Evolutionary conservation across 768 basidiomycete species (phyloP).

Genomic region (Zangia roseola): DNA sequence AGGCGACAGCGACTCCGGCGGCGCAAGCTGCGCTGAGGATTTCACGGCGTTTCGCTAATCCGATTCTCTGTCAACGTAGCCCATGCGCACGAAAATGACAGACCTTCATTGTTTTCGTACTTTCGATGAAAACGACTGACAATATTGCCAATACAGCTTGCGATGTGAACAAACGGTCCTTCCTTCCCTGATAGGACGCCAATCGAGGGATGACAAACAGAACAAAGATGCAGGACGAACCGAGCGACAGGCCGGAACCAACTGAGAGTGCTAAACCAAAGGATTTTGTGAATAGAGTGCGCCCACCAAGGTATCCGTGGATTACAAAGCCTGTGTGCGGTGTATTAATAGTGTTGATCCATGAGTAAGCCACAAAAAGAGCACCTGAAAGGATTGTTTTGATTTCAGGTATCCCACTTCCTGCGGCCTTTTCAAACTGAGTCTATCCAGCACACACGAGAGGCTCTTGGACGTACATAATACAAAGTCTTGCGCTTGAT

Average conservation of each 20-base stretch:
- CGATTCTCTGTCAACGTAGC: background rate
- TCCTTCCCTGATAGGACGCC: conserved; percentile 50
- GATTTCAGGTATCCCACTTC: conserved; percentile 95
- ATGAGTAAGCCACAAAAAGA: background rate
- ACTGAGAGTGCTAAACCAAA: conserved; percentile 89
- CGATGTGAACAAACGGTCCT: conserved; percentile 88
- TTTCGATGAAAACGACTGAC: conserved; percentile 81
- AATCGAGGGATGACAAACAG: background rate
- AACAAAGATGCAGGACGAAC: conserved; percentile 33
- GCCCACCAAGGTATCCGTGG: conserved; percentile 91
- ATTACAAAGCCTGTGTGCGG: conserved; percentile 78
- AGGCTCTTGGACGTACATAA: conserved; percentile 63
- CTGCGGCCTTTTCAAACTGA: conserved; percentile 66
- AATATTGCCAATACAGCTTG: conserved; percentile 91
- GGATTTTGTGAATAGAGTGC: conserved; percentile 87
- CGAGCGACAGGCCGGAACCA: conserved; percentile 87
- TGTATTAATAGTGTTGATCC: conserved; percentile 10
- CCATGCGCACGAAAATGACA: conserved; percentile 11
- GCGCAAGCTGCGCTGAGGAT: conserved; percentile 95
- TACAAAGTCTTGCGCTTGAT: conserved; percentile 71
- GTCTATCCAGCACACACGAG: conserved; percentile 1
- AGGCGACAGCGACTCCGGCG: conserved; percentile 96
- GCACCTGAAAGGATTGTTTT: conserved; percentile 88
- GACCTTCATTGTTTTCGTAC: conserved; percentile 95
- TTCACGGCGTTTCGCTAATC: conserved; percentile 84